phyloP scores from a whole-genome alignment of 805 yeast species.

The Kodamaea laetipori region DNA sequence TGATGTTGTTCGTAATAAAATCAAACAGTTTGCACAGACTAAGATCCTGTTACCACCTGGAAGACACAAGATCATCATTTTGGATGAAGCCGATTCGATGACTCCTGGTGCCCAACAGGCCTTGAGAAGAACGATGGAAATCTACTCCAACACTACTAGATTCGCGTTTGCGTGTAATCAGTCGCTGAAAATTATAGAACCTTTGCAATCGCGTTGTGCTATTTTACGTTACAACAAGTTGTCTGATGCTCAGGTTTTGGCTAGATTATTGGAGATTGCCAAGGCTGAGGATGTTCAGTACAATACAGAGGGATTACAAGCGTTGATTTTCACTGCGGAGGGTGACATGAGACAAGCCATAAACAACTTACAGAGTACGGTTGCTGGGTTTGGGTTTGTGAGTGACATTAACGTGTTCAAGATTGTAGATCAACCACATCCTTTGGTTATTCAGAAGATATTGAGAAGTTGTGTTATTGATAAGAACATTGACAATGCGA shows the following conservation, averaged over 20 bases:
- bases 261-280: constrained; percentile 70
- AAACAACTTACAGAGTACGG: constrained; percentile 90
- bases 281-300: constrained; percentile 71
- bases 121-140: constrained; percentile 89
- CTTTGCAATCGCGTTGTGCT: constrained; percentile 95
- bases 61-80: constrained; percentile 85
- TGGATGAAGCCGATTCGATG: constrained; percentile 97
- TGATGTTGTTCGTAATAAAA: constrained; percentile 90
- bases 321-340: constrained; percentile 91
- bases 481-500: constrained; percentile 60
- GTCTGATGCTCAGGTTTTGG: constrained; percentile 81
- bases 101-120: constrained; percentile 98
- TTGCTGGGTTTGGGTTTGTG: constrained; percentile 91
- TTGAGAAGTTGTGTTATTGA: constrained; percentile 46
- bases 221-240: constrained; percentile 81
- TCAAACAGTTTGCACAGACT: constrained; percentile 95
- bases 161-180: constrained; percentile 99
- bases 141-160: constrained; percentile 91
- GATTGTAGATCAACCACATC: constrained; percentile 96
- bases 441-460: constrained; percentile 71
- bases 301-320: constrained; percentile 89
- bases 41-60: constrained; percentile 86
- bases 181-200: constrained; percentile 92
- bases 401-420: constrained; percentile 90
- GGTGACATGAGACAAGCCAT: constrained; percentile 99